Conservation (phyloP, 2,329 filamentous ascomycete genomes). For the Fusarium pseudonygamai region DNA sequence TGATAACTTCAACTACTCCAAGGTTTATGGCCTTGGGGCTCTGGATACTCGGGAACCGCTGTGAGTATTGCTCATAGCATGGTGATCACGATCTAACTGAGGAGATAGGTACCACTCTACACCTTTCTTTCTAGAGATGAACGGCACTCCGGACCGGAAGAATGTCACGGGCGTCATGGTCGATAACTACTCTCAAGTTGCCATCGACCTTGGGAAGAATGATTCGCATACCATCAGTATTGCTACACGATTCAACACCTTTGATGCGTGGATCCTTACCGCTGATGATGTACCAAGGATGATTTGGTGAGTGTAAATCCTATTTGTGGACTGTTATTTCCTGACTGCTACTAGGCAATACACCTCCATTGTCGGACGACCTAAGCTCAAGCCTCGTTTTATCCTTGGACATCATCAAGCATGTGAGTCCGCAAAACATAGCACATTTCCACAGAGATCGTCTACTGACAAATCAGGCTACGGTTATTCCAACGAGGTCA, state of each 20-base stretch:
- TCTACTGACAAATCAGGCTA: background rate
- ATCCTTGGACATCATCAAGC: background rate
- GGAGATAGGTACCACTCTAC: background rate
- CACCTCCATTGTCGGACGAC: background rate
- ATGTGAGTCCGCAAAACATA: background rate
- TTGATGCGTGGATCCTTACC: background rate
- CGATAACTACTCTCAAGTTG: background rate
- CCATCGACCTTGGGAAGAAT: background rate
- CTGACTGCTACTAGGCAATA: background rate
- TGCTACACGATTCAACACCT: slow-evolving; percentile 1
- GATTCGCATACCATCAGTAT: background rate
- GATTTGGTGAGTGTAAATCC: background rate
- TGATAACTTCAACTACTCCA: background rate
- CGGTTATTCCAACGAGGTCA: background rate
- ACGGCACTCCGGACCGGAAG: background rate
- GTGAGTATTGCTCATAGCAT: background rate
- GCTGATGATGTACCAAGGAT: background rate
- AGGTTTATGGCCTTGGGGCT: background rate
- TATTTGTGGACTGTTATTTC: fast-evolving
- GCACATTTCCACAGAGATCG: fast-evolving
- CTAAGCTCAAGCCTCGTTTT: slow-evolving; percentile 4
- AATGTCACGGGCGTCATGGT: background rate
- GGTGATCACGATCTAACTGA: fast-evolving
- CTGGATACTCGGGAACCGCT: background rate
- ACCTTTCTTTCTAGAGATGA: slow-evolving; percentile 1